Base-by-base conservation (phyloP, 768 basidiomycete species). In the Boletus sensibilis region DNA sequence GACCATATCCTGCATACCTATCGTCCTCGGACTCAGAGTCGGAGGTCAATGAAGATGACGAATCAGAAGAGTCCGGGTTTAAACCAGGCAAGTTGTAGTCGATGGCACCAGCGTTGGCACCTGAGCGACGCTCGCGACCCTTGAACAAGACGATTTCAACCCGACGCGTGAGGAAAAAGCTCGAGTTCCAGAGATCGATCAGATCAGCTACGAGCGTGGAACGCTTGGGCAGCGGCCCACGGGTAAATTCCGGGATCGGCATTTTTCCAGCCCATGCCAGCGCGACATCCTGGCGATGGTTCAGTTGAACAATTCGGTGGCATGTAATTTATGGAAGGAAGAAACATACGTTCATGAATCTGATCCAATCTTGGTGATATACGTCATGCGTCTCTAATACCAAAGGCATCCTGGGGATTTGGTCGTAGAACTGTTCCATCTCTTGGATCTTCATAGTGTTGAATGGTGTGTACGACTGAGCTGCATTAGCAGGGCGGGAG, bases 111-210 rank as follows among this genome's bases (percentile, higher is more conserved):
- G 75, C 74, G 31, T 72, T 73, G 6, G 76, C 75, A 3, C 91
- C 90, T n/a, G 89, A 85, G 59, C 87, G 85, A 35, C 88, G 82
- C 70, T 90, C 85, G 45, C 80, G 82, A 41, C 91, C 91, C 67
- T 85, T 88, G 77, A 83, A 93, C n/a, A 94, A 76, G 35, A 90
- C 79, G 45, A 90, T 73, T 62, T 94, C 91, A n/a, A 88, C 82
- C 20, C 87, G 86, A 43, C 91, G 88, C 35, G 78, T 73, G 53
- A 79, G 67, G 79, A 92, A 92, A 73, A 91, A 94, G 10, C 82
- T 83, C 31, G 74, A 68, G 68, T 93, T 93, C 91, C 91, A 94
- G 29, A 88, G 74, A 58, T 92, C 83, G 60, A 93, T 75, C 31
- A 93, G 78, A 66, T 90, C 87, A n/a, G 82, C 82, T 12, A 82